Evolutionary conservation across 2,329 filamentous ascomycete species (phyloP).

Genomic region (Beauveria pseudobassiana): DNA sequence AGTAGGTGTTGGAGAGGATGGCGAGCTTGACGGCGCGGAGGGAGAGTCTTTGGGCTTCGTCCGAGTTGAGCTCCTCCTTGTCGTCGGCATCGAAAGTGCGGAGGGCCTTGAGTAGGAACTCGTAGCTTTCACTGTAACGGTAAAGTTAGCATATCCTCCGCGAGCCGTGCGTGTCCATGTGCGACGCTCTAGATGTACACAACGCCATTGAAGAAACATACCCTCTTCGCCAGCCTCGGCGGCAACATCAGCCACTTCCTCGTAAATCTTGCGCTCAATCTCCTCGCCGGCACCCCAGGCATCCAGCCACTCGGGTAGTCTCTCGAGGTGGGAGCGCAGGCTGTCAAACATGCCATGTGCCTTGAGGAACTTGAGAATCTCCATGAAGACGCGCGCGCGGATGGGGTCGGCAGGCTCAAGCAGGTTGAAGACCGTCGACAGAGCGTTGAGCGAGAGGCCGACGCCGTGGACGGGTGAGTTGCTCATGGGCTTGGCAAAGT

Average conservation of each 20-base stretch:
- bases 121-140: conserved; percentile 48
- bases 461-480: conserved; percentile 80
- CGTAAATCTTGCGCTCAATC: conserved; percentile 76
- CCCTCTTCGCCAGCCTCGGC: conserved; percentile 68
- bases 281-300: conserved; percentile 78
- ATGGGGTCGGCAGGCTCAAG: conserved; percentile 67
- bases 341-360: conserved; percentile 70
- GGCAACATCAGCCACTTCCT: conserved; percentile 75
- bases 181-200: background rate
- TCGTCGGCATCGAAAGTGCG: conserved; percentile 52
- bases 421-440: conserved; percentile 96
- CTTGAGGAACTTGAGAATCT: conserved; percentile 79
- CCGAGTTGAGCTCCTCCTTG: conserved; percentile 47
- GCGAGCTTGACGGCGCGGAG: conserved; percentile 49
- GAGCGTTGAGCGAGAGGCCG: conserved; percentile 78
- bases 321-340: conserved; percentile 74
- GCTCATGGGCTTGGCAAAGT: conserved; percentile 79
- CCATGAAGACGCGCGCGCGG: conserved; percentile 84
- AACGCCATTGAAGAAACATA: conserved; percentile 36
- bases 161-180: background rate
- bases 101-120: conserved; percentile 57
- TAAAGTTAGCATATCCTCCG: background rate
- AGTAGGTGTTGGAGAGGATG: conserved; percentile 47
- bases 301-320: conserved; percentile 73
- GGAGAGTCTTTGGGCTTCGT: conserved; percentile 53